Base-by-base conservation (phyloP, 108 stramenopile species). In the Cyclotella distinguenda region DNA sequence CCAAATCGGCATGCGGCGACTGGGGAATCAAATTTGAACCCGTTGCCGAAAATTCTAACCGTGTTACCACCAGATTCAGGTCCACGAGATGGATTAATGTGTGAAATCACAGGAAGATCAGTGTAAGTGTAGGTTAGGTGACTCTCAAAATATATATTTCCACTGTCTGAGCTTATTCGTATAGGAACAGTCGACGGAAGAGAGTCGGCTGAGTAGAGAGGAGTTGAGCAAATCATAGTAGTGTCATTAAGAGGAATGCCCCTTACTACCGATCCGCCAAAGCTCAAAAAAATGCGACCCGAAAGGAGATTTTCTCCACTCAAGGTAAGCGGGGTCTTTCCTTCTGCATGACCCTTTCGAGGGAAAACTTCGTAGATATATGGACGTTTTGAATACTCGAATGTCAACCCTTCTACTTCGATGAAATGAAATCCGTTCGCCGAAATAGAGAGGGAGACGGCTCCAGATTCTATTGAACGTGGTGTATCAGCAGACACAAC, bases 1-100 rank as follows among this genome's bases (percentile, higher is more conserved):
- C 60, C 60, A 44, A 61, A 61, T 13, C 60, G 11, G 19, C 60
- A 61, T n/a, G 43, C 8, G 12, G 57, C 42, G 3, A n/a, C n/a
- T n/a, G 42, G 45, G 21, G 6, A 26, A 15, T 45, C 16, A 11
- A 26, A n/a, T 12, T 6, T 25, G 23, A 61, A 61, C 12, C 44
- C 27, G 28, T 9, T 31, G 22, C 60, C 60, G 45, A 43, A 5
- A 9, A 61, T 43, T 19, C 6, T 61, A 5, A 61, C 25, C 4
- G 13, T 26, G 16, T 43, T 45, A 4, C 60, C 22, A 10, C 60
- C 60, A 6, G 6, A 44, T 33, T 43, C 43, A 44, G 60, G 60
- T 3, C 60, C 60, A 46, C 25, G 8, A 11, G 60, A 6, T 5
- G 60, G 60, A 21, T 38, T 7, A 13, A 43, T 7, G 10, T n/a